Evolutionary conservation across 306 rosid species (phyloP), one percentile per base, ranked within the genome.

Genomic region (Ormosia semicastrata): DNA sequence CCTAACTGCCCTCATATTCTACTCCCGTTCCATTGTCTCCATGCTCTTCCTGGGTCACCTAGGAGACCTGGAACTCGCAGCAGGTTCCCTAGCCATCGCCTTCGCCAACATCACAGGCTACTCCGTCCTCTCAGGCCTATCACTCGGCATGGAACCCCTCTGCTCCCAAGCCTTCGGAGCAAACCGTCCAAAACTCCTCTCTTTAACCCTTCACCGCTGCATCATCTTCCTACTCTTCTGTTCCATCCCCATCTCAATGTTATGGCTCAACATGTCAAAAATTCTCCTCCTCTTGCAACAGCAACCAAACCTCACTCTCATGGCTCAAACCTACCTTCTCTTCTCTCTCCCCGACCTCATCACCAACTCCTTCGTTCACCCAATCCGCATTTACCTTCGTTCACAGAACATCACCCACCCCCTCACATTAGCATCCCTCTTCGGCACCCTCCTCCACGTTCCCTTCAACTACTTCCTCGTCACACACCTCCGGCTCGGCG

Each of bases 131-230:
- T 89, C 97, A 0, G 99, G 99, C 1, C 73, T 95, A 0, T 89
- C 99, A 56, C 71, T 93, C 0, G 99, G 99, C 1, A 93, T 95
- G 99, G 98, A 93, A 69, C 98, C 99, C 0, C 93, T 95, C 1
- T 95, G 99, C 7, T 92, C 98, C 2, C 99, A 95, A 71, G 98
- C 97, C 85, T 95, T 90, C 74, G 98, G 99, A 1, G 99, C 99
- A 0, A 88, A 88, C 4, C 96, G 92, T 2, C 96, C 93, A 0
- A 92, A 91, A 17, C 91, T 91, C 17, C 89, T 95, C 2, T 93
- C 96, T 3, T 8, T 88, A 1, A 93, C 99, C 10, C 98, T 95
- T 58, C 99, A 93, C n/a, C 93, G 97, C 8, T 73, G 88, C 2
- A 85, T 93, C 32, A 66, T 95, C 14, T 95, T 95, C 70, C 96